phyloP scores from a whole-genome alignment of 768 basidiomycete genomes.

The Rhizopogon roseolus region DNA sequence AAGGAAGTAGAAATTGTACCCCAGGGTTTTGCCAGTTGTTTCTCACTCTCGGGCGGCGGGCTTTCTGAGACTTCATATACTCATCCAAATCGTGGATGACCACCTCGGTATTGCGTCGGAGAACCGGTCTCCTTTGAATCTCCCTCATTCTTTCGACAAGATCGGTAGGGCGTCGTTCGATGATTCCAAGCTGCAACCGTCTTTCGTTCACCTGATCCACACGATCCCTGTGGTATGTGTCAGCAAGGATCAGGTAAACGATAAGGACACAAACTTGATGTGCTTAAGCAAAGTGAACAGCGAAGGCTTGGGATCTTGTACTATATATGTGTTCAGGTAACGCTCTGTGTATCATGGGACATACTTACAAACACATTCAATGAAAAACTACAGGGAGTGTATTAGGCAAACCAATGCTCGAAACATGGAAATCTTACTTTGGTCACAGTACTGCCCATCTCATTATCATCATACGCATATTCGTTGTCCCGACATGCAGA shows the following conservation, averaged over 20 bases:
- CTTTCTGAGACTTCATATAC: neutral
- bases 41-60: neutral
- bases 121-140: constrained; percentile 2
- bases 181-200: constrained; percentile 5
- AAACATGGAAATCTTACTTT: constrained; percentile 6
- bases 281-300: constrained; percentile 13
- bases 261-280: constrained; percentile 16
- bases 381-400: constrained; percentile 16
- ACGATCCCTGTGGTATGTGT: constrained; percentile 5
- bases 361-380: constrained; percentile 21
- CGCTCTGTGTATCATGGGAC: neutral
- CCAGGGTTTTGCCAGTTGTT: neutral
- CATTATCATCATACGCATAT: constrained; percentile 15
- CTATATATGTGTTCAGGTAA: constrained; percentile 4
- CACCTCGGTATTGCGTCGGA: constrained; percentile 12
- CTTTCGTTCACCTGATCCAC: constrained; percentile 14
- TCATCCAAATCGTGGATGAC: constrained; percentile 4
- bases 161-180: constrained; percentile 11
- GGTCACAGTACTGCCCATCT: constrained; percentile 14
- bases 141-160: constrained; percentile 1
- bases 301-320: constrained; percentile 16
- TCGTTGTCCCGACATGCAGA: constrained; percentile 25
- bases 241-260: neutral
- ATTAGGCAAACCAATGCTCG: neutral
- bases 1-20: neutral